A percentile compares a stretch with the other conserved stretches of the same genome.
phyloP scores from a whole-genome alignment of 768 basidiomycete species.

The Kwoniella sp. region DNA sequence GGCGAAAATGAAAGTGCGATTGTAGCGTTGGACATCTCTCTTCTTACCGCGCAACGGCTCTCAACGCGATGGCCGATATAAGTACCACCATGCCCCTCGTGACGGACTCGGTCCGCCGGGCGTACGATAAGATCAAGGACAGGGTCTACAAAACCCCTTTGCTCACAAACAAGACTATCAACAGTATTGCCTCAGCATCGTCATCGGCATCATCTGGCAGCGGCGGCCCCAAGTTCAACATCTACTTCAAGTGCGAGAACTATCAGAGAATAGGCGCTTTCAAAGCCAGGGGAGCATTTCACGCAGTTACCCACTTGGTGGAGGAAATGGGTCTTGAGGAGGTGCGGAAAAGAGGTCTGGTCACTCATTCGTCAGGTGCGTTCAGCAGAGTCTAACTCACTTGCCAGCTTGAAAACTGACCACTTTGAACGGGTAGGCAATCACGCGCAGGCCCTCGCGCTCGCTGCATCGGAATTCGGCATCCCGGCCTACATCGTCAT shows the following conservation, averaged over 20 bases:
- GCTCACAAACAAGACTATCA: conserved; percentile 27
- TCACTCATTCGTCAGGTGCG: conserved; percentile 51
- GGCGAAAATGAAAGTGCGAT: too few relatives aligned
- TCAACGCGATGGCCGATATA: conserved; percentile 30
- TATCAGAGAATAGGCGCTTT: conserved; percentile 45
- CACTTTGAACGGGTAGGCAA: conserved; percentile 33
- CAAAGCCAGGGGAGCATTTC: conserved; percentile 46
- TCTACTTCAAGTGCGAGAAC: conserved; percentile 50
- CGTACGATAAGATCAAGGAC: conserved; percentile 29
- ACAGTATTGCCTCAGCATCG: conserved; percentile 16
- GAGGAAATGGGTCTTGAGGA: conserved; percentile 35
- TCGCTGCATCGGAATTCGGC: conserved; percentile 33
- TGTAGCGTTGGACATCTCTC: too few relatives aligned
- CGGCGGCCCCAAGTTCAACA: conserved; percentile 16
- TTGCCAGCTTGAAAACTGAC: neutral
- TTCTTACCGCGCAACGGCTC: too few relatives aligned
- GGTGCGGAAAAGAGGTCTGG: conserved; percentile 34
- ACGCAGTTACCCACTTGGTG: conserved; percentile 34
- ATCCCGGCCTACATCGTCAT: conserved; percentile 49
- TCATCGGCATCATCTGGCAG: neutral
- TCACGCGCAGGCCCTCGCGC: conserved; percentile 48
- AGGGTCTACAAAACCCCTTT: conserved; percentile 44
- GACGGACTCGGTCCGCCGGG: conserved; percentile 29
- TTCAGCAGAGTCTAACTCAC: too few relatives aligned
- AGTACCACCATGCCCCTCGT: conserved; percentile 27